Percentiles rank a stretch among this genome's conserved stretches.
Evolutionary conservation across 2,329 filamentous ascomycete species (phyloP).

Genomic region (Penicillium sp.): DNA sequence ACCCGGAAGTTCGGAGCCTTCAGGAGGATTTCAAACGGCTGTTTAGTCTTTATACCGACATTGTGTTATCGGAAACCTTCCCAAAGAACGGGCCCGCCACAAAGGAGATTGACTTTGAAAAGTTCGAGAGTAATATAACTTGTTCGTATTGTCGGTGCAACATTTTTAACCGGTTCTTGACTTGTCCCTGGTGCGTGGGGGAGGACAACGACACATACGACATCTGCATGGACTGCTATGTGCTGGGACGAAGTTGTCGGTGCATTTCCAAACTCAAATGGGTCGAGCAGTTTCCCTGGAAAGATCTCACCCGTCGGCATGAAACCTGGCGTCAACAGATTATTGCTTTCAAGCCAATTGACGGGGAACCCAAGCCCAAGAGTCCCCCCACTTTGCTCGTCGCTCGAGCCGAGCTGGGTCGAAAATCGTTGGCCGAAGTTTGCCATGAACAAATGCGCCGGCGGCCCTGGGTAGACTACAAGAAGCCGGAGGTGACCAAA

Average conservation of each 20-base stretch:
- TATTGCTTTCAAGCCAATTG: conserved; percentile 68
- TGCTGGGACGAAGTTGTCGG: conserved; percentile 90
- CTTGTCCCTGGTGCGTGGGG: conserved; percentile 79
- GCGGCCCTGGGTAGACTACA: conserved; percentile 81
- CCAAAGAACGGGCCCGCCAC: conserved; percentile 60
- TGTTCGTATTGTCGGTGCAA: conserved; percentile 96
- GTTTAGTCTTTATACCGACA: conserved; percentile 73
- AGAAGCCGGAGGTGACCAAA: conserved; percentile 50
- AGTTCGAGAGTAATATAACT: conserved; percentile 87
- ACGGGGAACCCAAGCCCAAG: conserved; percentile 55
- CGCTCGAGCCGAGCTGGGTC: conserved; percentile 66
- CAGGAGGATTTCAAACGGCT: conserved; percentile 79
- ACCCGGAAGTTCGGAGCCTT: conserved; percentile 67
- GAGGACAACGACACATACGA: conserved; percentile 85
- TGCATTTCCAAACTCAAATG: conserved; percentile 84
- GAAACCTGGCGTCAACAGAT: conserved; percentile 81
- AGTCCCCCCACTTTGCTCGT: conserved; percentile 63
- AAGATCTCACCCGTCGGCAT: conserved; percentile 73
- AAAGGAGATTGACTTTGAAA: conserved; percentile 71
- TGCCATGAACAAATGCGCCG: conserved; percentile 83
- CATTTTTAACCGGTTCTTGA: conserved; percentile 95
- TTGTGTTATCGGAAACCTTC: conserved; percentile 87
- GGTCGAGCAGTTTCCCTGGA: conserved; percentile 93
- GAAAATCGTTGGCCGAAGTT: conserved; percentile 85
- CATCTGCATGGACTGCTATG: conserved; percentile 96